Conservation (phyloP, 306 rosid genomes). For the Urtica urens region DNA sequence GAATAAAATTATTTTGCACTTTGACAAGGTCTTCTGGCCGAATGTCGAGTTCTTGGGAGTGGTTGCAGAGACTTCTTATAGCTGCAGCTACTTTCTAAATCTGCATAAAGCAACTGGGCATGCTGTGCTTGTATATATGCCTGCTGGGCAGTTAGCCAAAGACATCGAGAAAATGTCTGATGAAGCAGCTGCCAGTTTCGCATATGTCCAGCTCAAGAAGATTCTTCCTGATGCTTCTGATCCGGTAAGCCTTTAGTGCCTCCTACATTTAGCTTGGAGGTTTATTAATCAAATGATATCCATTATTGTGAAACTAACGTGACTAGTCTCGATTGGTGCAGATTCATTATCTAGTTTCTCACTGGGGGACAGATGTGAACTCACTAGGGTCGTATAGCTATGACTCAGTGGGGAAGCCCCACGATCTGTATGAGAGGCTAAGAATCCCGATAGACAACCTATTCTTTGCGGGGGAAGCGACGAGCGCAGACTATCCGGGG, state of each 20-base stretch:
- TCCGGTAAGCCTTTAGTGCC: conserved; percentile 41
- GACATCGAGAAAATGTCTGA: conserved; percentile 99
- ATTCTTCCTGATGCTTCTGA: conserved; percentile 91
- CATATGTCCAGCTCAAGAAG: conserved; percentile 64
- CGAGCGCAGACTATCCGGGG: conserved; percentile 65
- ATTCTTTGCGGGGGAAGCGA: conserved; percentile 98
- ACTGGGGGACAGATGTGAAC: conserved; percentile 77
- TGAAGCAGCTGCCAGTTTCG: conserved; percentile 90
- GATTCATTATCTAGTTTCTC: conserved; percentile 87
- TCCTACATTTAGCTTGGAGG: neutral
- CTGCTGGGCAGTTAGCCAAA: conserved; percentile 94
- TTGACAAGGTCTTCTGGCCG: conserved; percentile 93
- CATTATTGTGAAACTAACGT: too few relatives aligned
- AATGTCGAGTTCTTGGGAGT: conserved; percentile 97
- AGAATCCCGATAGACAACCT: conserved; percentile 90
- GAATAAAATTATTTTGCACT: conserved; percentile 81
- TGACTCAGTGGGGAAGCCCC: conserved; percentile 79
- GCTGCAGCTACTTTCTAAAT: conserved; percentile 97
- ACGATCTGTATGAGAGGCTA: conserved; percentile 79
- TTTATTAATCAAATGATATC: too few relatives aligned
- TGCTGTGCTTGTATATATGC: conserved; percentile 94
- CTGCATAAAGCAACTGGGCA: conserved; percentile 95
- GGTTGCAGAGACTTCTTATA: conserved; percentile 86
- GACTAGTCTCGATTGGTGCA: conserved; percentile 22
- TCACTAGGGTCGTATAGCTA: conserved; percentile 89